These are phyloP conservation scores for Cytospora piceae DNA, from an alignment of 2,329 filamentous ascomycete genomes.

Conservation along the genomic window DNA sequence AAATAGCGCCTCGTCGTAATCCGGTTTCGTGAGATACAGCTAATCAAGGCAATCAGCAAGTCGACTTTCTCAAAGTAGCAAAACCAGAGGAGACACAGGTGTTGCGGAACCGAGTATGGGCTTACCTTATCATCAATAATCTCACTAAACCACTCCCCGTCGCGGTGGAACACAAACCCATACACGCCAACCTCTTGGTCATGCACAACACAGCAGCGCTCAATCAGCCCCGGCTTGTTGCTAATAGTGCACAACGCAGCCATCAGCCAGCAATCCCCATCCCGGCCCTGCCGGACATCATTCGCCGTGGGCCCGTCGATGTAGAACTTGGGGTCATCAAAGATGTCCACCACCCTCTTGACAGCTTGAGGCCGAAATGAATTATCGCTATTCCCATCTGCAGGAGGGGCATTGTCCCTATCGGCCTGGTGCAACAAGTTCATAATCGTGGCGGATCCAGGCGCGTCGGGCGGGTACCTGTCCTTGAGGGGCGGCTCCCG, in stretches of 20 bases:
- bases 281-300: constrained; percentile 77
- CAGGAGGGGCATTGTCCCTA: constrained; percentile 1
- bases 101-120: not conserved
- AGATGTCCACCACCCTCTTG: constrained; percentile 75
- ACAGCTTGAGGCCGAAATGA: constrained; percentile 55
- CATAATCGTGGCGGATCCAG: constrained; percentile 11
- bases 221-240: constrained; percentile 72
- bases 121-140: constrained; percentile 59
- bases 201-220: constrained; percentile 72
- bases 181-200: constrained; percentile 79
- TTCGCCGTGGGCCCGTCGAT: constrained; percentile 76
- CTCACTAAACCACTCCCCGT: constrained; percentile 72
- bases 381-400: constrained; percentile 29
- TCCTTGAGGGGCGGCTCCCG: constrained; percentile 34
- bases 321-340: constrained; percentile 76
- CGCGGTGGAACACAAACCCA: constrained; percentile 82
- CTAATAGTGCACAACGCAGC: constrained; percentile 77
- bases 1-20: constrained; percentile 63
- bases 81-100: not conserved
- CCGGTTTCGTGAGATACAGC: constrained; percentile 59
- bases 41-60: constrained; percentile 25
- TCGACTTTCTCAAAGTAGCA: not conserved
- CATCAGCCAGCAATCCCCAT: constrained; percentile 87
- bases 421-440: constrained; percentile 22
- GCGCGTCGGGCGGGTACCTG: constrained; percentile 16